These are phyloP conservation scores for Cryptococcus hybrid DNA, from an alignment of 1,284 basidiomycete species.

Conservation along the genomic window DNA sequence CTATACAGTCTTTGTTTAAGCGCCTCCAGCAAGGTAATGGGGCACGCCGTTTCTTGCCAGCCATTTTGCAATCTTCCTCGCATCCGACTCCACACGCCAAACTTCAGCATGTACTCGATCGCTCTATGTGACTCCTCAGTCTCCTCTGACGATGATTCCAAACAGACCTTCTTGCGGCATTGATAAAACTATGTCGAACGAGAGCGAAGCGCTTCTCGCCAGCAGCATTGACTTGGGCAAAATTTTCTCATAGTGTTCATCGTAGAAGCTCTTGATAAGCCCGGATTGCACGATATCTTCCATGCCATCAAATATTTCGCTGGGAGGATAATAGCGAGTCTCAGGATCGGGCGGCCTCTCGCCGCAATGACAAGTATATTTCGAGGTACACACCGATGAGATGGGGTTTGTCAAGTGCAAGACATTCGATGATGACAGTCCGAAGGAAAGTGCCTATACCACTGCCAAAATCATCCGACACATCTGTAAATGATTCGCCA, in stretches of 20 bases:
- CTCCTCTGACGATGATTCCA: neutral
- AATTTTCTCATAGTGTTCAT: constrained; percentile 22
- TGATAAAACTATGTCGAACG: constrained; percentile 34
- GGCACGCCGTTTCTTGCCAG: constrained; percentile 28
- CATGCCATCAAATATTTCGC: constrained; percentile 7
- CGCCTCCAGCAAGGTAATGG: constrained; percentile 16
- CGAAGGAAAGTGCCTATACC: constrained; percentile 9
- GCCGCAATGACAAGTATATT: constrained; percentile 43
- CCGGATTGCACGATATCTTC: constrained; percentile 23
- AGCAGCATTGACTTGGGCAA: neutral
- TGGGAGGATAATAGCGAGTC: neutral
- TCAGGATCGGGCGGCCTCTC: neutral
- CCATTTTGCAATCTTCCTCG: constrained; percentile 17
- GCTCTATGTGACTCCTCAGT: constrained; percentile 2
- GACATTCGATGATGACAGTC: constrained; percentile 71
- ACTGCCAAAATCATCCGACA: constrained; percentile 32
- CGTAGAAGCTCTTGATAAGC: constrained; percentile 30
- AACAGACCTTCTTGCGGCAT: neutral
- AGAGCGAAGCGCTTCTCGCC: constrained; percentile 31
- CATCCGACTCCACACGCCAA: neutral
- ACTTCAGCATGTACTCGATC: constrained; percentile 6
- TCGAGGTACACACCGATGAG: constrained; percentile 71
- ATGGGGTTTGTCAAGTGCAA: constrained; percentile 81
- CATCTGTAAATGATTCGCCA: constrained; percentile 60
- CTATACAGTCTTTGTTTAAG: constrained; percentile 18